These are phyloP conservation scores for Boletus sp. DNA, from an alignment of 768 basidiomycete species.

Conservation along the genomic window DNA sequence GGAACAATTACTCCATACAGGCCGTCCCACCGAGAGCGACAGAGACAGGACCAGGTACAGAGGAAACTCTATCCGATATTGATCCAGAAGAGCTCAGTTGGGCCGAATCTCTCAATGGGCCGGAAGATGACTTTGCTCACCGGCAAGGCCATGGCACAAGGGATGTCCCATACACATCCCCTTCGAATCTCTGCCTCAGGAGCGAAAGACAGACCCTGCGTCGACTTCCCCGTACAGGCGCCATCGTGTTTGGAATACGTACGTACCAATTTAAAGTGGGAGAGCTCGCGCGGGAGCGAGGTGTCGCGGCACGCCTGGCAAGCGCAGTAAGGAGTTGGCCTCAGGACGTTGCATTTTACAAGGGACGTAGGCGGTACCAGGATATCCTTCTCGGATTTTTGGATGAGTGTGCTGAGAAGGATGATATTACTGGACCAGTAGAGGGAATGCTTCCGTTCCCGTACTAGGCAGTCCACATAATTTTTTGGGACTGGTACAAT, in stretches of 20 bases:
- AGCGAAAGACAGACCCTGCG: conserved; percentile 71
- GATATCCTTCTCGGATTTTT: conserved; percentile 27
- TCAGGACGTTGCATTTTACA: conserved; percentile 48
- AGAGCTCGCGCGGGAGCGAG: conserved; percentile 53
- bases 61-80: conserved; percentile 26
- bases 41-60: conserved; percentile 1
- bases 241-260: conserved; percentile 69
- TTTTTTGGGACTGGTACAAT: no score
- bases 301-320: conserved; percentile 62
- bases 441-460: conserved; percentile 19
- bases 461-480: neutral
- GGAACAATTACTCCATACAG: conserved; percentile 66
- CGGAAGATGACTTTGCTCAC: conserved; percentile 45
- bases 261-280: conserved; percentile 60
- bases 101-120: conserved; percentile 53
- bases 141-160: conserved; percentile 18
- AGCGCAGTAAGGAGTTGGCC: conserved; percentile 69
- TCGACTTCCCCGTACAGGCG: conserved; percentile 61
- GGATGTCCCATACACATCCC: conserved; percentile 21
- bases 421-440: conserved; percentile 13
- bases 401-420: conserved; percentile 23
- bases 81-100: conserved; percentile 71
- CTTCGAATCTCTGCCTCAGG: conserved; percentile 53
- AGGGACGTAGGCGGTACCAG: conserved; percentile 22
- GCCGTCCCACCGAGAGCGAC: conserved; percentile 26